Evolutionary conservation across 352 stramenopile species (phyloP), one percentile per base, ranked within the genome.

Genomic region (Globisporangium nodosum): DNA sequence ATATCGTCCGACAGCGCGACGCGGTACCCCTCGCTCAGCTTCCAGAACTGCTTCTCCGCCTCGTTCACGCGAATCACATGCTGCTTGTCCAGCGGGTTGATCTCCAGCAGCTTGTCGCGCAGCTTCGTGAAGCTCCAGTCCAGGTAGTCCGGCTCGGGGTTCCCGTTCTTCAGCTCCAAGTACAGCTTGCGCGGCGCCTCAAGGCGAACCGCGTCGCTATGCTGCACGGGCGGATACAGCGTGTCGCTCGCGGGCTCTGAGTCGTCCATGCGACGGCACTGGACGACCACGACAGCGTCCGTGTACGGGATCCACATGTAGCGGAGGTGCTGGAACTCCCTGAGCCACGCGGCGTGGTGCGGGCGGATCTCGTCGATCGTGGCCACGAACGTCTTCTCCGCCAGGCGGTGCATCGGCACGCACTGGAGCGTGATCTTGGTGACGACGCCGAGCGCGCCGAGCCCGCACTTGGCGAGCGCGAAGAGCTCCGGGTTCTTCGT

Each of bases 301-400:
- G 92, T 97, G 77, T 98, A 98, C 12, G 97, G 97, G 61, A 99
- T 98, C 96, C 96, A 99, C 97, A 99, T 99, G 81, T 99, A 99
- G 39, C 97, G 77, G 43, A 97, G 51, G 66, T 97, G 90, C 61
- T 93, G 78, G 63, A 87, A 91, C 57, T 90, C 65, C 20, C 76
- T 52, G 1, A 97, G 72, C 66, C 84, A 91, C 33, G 73, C 62
- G 39, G 66, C 70, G 68, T 97, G 89, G 57, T 92, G 74, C 51
- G 76, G 68, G 20, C 80, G 81, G 27, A 97, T 88, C 67, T 99
- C 81, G 39, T 85, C 65, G 20, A 94, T 66, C 5, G 85, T 97
- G 62, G 95, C 74, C 37, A 98, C 87, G 48, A 85, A 89, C 1
- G 95, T 99, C 61, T 96, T 90, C 73, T 99, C 96, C 21, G 93